phyloP scores from a whole-genome alignment of 2,329 filamentous ascomycete genomes.

The Biscogniauxia mediterranea region DNA sequence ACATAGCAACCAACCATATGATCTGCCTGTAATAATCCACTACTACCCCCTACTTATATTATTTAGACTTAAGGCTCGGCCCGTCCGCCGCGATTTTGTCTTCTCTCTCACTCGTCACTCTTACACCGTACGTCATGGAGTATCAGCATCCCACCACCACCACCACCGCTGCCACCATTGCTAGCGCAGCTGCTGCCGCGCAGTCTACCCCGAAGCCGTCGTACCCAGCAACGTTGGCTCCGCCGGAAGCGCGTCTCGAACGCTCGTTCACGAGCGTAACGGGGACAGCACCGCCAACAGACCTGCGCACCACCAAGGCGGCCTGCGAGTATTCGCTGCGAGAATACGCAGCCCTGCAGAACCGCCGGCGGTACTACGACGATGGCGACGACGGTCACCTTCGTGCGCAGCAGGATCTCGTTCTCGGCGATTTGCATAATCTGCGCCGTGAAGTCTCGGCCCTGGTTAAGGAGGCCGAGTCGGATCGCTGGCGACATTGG shows the following conservation, averaged over 20 bases:
- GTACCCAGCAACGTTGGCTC: constrained; percentile 9
- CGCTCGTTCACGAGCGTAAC: constrained; percentile 3
- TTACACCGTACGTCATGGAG: not conserved
- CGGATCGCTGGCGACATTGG: constrained; percentile 52
- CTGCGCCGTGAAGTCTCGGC: constrained; percentile 45
- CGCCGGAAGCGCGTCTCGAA: constrained; percentile 15
- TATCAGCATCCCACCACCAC: not conserved
- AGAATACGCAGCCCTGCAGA: constrained; percentile 36
- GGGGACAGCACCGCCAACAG: constrained; percentile 12
- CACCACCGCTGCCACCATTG: too few relatives aligned
- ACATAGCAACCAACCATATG: too few relatives aligned
- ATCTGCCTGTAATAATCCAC: too few relatives aligned
- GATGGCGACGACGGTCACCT: constrained; percentile 43
- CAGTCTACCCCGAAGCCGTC: constrained; percentile 15
- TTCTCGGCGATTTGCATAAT: constrained; percentile 44
- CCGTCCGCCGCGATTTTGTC: not conserved
- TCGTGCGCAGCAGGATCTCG: constrained; percentile 40
- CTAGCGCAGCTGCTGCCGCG: constrained; percentile 14
- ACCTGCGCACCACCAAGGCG: constrained; percentile 22
- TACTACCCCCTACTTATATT: not conserved
- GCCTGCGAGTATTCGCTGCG: constrained; percentile 33
- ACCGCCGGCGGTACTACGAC: constrained; percentile 29
- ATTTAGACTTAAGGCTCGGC: not conserved
- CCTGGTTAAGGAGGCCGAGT: constrained; percentile 44
- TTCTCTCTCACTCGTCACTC: not conserved